These are phyloP conservation scores for Pueraria montana DNA, from an alignment of 306 rosid species.

Conservation along the genomic window DNA sequence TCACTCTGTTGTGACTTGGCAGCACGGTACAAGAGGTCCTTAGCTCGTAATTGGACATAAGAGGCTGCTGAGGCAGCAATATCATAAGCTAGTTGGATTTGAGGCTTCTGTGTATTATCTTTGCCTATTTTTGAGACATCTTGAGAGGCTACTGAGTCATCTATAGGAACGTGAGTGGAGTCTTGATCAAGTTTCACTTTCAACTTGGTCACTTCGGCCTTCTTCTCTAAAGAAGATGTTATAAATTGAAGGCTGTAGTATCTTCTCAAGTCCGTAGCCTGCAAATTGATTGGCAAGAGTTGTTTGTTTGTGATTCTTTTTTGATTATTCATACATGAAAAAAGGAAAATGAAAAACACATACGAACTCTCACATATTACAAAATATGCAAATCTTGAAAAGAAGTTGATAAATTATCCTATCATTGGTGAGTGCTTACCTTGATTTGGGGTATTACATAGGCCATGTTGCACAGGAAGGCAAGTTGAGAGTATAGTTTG, in stretches of 20 bases:
- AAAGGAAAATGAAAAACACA: conserved; percentile 24
- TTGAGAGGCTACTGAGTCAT: conserved; percentile 45
- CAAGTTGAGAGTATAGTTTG: conserved; percentile 74
- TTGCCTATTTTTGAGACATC: conserved; percentile 45
- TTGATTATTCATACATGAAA: neutral
- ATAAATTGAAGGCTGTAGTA: conserved; percentile 70
- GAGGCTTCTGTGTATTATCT: conserved; percentile 52
- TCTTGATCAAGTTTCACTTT: conserved; percentile 63
- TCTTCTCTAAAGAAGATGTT: conserved; percentile 84
- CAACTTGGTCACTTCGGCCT: conserved; percentile 63
- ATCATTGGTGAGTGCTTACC: conserved; percentile 54
- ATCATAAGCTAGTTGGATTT: conserved; percentile 70
- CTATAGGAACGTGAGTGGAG: conserved; percentile 54
- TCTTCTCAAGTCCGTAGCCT: conserved; percentile 78
- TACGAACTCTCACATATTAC: neutral
- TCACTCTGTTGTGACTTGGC: conserved; percentile 54
- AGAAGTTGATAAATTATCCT: neutral
- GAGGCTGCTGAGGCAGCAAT: conserved; percentile 94
- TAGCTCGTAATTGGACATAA: conserved; percentile 69
- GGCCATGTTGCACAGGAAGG: conserved; percentile 90
- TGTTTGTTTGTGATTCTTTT: conserved; percentile 14
- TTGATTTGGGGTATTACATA: conserved; percentile 79
- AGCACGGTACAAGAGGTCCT: conserved; percentile 58
- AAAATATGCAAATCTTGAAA: conserved; percentile 29
- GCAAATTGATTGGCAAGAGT: conserved; percentile 48